A percentile compares a stretch with the other conserved stretches of the same genome.
Conservation (phyloP, 2,329 filamentous ascomycete genomes). For the Ophioceras dolichostomum region DNA sequence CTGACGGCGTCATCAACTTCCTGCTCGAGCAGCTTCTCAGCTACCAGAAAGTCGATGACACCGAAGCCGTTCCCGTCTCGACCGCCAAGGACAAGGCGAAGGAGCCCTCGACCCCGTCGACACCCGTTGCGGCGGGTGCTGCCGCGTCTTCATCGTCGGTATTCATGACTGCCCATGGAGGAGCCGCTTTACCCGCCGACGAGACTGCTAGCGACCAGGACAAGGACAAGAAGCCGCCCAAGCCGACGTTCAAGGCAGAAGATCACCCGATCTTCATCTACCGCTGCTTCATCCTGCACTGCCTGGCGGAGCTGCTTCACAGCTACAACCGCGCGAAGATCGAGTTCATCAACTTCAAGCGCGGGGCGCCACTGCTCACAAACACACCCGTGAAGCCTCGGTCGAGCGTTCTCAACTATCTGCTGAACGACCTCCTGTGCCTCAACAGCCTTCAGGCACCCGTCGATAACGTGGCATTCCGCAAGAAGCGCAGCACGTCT, state of each 20-base stretch:
- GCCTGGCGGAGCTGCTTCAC: slow-evolving; percentile 76
- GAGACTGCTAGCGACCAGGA: slow-evolving; percentile 16
- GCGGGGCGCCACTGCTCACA: slow-evolving; percentile 71
- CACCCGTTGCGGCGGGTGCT: not conserved
- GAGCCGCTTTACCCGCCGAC: no score
- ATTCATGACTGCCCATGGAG: not conserved
- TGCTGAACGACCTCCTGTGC: slow-evolving; percentile 67
- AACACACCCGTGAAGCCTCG: slow-evolving; percentile 89
- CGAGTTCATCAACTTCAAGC: slow-evolving; percentile 98
- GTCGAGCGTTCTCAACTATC: slow-evolving; percentile 84
- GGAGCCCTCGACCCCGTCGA: not conserved
- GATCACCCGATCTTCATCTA: slow-evolving; percentile 96
- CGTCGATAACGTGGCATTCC: slow-evolving; percentile 61
- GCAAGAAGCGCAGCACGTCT: slow-evolving; percentile 79
- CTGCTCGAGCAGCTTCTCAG: slow-evolving; percentile 83
- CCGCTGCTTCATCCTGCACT: slow-evolving; percentile 87
- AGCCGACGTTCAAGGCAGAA: slow-evolving; percentile 74
- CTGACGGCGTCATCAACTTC: slow-evolving; percentile 92
- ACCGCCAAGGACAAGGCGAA: slow-evolving; percentile 12
- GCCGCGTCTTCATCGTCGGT: not conserved
- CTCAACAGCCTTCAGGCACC: slow-evolving; percentile 46
- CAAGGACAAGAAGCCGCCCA: slow-evolving; percentile 53
- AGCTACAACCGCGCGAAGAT: slow-evolving; percentile 94
- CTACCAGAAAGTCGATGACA: slow-evolving; percentile 87
- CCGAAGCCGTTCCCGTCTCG: slow-evolving; percentile 37